These are phyloP conservation scores for Metarhizium rileyi DNA, from an alignment of 2,329 filamentous ascomycete species.

Conservation along the genomic window DNA sequence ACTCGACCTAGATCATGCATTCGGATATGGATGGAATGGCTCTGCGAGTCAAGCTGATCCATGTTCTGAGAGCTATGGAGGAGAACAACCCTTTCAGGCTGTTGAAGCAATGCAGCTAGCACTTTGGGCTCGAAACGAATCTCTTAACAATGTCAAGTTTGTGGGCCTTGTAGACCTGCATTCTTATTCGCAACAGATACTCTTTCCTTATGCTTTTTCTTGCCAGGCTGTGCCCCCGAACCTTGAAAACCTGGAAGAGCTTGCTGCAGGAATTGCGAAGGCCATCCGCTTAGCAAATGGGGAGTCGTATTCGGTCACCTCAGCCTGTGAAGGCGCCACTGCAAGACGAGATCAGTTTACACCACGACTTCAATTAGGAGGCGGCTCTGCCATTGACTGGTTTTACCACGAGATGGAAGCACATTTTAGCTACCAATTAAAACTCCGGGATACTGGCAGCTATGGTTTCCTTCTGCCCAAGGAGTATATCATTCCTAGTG, in stretches of 20 bases:
- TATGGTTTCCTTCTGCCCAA: conserved; percentile 88
- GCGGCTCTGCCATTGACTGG: conserved; percentile 86
- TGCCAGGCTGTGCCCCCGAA: conserved; percentile 72
- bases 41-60: conserved; percentile 59
- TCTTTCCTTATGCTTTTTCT: conserved; percentile 86
- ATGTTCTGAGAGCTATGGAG: conserved; percentile 85
- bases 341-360: conserved; percentile 13
- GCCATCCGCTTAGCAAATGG: conserved; percentile 74
- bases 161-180: conserved; percentile 86
- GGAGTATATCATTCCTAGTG: conserved; percentile 79
- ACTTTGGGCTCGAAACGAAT: conserved; percentile 76
- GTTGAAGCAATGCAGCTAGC: conserved; percentile 67
- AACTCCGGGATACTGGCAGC: conserved; percentile 83
- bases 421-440: conserved; percentile 85
- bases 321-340: conserved; percentile 77
- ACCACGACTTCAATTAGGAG: conserved; percentile 58
- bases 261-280: conserved; percentile 80
- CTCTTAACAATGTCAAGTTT: conserved; percentile 62
- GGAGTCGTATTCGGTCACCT: conserved; percentile 66
- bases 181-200: conserved; percentile 88
- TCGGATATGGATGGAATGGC: conserved; percentile 75
- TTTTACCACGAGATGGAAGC: conserved; percentile 84
- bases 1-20: conserved; percentile 80
- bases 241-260: conserved; percentile 83
- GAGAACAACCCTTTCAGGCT: conserved; percentile 72